Base-by-base conservation (phyloP, 2,329 filamentous ascomycete genomes). In the Neonectria faginata region DNA sequence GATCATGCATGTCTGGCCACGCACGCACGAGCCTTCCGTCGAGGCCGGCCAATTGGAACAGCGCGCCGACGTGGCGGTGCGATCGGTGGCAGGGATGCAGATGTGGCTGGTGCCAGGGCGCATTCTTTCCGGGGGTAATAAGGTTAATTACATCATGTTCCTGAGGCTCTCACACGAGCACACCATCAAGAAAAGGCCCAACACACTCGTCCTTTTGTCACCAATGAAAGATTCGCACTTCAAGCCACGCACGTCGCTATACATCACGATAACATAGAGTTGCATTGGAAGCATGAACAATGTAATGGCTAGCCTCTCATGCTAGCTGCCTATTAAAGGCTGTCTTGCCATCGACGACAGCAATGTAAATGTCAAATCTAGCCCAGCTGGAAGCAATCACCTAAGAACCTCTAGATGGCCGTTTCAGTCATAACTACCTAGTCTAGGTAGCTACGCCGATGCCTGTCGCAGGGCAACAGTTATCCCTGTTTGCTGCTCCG, bases 61-160 rank as follows among this genome's bases (percentile, higher is more conserved):
- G 31, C 39, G 12, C 27, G 10, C 18, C 3, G 16, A 16, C 62
- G 67, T 73, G 68, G 70, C 65, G 67, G 67, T 65, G 70, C 50
- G n/a, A n/a, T 39, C 36, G 8, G 29, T 27, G 14, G 59, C 47
- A 50, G 44, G 36, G 5, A 5, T 25, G 29, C 44, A 39, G 25
- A 10, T 36, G 67, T 73, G 70, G 70, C 70, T 70, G 20, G 42
- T 64, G 50, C 14, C n/a, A 20, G 8, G 25, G 25, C 25, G 5
- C 36, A 12, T 36, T 5, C 33, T 36, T 36, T 36, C 6, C 14
- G 5, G 33, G 33, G 33, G 16, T 36, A 36, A 20, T 20, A 3
- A 31, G 10, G 29, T 31, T 10, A 31, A 31, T 36, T 14, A 36
- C 33, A 16, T 7, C 31, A 16, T 14, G 27, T 44, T 50, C 47